Evolutionary conservation across 768 basidiomycete species (phyloP).

Genomic region (Termitomyces heimii): DNA sequence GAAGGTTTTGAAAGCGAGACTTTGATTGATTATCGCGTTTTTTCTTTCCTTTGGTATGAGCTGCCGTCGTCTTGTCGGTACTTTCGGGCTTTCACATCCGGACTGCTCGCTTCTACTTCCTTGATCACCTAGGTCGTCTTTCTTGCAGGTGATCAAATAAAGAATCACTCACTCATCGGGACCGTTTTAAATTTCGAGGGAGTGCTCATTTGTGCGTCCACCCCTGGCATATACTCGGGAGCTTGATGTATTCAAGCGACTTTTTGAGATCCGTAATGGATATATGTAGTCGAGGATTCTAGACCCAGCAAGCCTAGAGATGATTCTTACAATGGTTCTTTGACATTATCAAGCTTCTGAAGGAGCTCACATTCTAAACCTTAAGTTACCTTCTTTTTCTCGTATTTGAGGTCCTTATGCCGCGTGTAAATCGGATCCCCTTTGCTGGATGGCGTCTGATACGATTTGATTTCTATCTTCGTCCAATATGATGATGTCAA

Average conservation of each 20-base stretch:
- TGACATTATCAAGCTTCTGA: neutral
- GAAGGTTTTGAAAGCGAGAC: slow-evolving; percentile 3
- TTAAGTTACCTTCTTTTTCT: neutral
- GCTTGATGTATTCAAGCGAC: neutral
- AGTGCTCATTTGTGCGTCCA: neutral
- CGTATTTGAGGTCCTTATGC: neutral
- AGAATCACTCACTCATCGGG: neutral
- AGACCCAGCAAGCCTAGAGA: neutral
- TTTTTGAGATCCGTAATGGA: neutral
- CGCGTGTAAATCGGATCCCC: neutral
- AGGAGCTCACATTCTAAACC: neutral
- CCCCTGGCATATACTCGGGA: neutral
- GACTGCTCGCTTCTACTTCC: neutral
- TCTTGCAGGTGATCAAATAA: neutral
- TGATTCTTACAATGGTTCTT: neutral
- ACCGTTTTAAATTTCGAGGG: neutral
- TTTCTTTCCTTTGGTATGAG: neutral
- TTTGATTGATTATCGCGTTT: slow-evolving; percentile 6
- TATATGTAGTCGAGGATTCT: neutral
- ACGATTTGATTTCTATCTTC: neutral
- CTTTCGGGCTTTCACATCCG: neutral
- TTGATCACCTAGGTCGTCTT: neutral
- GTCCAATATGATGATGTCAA: neutral
- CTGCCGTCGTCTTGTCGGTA: neutral
- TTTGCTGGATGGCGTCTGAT: neutral